These are phyloP conservation scores for Jamesozyma piceae DNA, from an alignment of 805 yeast species.

Conservation along the genomic window DNA sequence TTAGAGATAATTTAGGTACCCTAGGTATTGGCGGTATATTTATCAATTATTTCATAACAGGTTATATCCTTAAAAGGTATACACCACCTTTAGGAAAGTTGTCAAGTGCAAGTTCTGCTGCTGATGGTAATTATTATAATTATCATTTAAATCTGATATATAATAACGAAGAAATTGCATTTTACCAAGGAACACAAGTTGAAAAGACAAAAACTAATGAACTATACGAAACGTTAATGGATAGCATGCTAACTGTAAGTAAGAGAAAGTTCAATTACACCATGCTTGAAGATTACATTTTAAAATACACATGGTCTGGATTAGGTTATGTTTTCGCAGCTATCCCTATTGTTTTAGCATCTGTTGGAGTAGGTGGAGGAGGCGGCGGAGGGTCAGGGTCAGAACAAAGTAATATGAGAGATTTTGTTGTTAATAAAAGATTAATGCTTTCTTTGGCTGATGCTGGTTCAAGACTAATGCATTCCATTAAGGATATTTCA, in stretches of 20 bases:
- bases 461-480: slow-evolving; percentile 91
- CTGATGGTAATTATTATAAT: slow-evolving; percentile 84
- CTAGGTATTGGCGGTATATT: slow-evolving; percentile 79
- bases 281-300: slow-evolving; percentile 71
- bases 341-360: slow-evolving; percentile 69
- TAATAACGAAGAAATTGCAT: slow-evolving; percentile 89
- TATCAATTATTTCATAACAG: slow-evolving; percentile 71
- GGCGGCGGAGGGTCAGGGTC: slow-evolving; percentile 10
- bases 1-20: slow-evolving; percentile 77
- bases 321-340: slow-evolving; percentile 89
- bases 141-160: slow-evolving; percentile 77
- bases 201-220: slow-evolving; percentile 59
- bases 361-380: slow-evolving; percentile 24
- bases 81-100: slow-evolving; percentile 83
- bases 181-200: slow-evolving; percentile 77
- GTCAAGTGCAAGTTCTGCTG: slow-evolving; percentile 59
- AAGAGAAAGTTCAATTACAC: slow-evolving; percentile 57
- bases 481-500: slow-evolving; percentile 86
- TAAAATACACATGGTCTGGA: slow-evolving; percentile 91
- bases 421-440: slow-evolving; percentile 83
- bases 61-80: slow-evolving; percentile 55
- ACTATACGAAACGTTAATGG: slow-evolving; percentile 48
- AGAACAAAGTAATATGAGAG: slow-evolving; percentile 62
- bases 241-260: slow-evolving; percentile 46
- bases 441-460: slow-evolving; percentile 85